Percentiles rank a stretch among this genome's conserved stretches.
These are phyloP conservation scores for Bidens hawaiensis DNA, from an alignment of 140 eudicot genomes.

Conservation along the genomic window DNA sequence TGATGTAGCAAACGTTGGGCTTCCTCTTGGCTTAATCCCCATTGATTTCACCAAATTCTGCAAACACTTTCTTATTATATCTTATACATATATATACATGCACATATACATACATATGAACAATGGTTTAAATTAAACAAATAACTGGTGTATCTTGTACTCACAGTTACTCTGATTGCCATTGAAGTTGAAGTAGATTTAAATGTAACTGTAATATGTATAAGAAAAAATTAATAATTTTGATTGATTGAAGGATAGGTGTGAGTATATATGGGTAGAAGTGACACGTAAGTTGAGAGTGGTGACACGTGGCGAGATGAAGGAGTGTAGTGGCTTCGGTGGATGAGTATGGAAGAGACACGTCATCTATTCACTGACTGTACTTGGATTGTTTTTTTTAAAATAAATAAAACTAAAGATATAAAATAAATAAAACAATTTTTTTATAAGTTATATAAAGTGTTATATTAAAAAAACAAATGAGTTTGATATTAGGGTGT, in stretches of 20 bases:
- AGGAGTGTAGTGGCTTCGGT: conserved; percentile 9
- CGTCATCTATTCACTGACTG: conserved; percentile 5
- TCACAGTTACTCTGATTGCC: conserved; percentile 53
- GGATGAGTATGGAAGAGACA: conserved; percentile 22
- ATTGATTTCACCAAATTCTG: conserved; percentile 41
- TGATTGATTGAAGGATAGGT: neutral
- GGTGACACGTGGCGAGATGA: conserved; percentile 13
- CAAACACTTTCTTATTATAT: too few species aligned
- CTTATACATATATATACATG: neutral
- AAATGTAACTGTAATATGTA: neutral
- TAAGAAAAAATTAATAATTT: neutral
- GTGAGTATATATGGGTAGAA: neutral
- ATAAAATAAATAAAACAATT: too few species aligned
- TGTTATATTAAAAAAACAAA: too few species aligned
- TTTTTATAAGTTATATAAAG: too few species aligned
- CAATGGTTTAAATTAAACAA: neutral
- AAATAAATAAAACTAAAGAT: too few species aligned
- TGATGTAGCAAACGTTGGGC: conserved; percentile 36
- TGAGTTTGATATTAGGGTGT: too few species aligned
- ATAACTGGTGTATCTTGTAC: neutral
- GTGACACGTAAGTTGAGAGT: conserved; percentile 17
- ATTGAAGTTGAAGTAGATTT: conserved; percentile 10
- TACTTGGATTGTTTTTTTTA: conserved; percentile 7
- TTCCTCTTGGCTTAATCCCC: conserved; percentile 24
- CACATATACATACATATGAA: neutral